Evolutionary conservation across 768 basidiomycete genomes (phyloP).

Genomic region (Jaapia argillacea): DNA sequence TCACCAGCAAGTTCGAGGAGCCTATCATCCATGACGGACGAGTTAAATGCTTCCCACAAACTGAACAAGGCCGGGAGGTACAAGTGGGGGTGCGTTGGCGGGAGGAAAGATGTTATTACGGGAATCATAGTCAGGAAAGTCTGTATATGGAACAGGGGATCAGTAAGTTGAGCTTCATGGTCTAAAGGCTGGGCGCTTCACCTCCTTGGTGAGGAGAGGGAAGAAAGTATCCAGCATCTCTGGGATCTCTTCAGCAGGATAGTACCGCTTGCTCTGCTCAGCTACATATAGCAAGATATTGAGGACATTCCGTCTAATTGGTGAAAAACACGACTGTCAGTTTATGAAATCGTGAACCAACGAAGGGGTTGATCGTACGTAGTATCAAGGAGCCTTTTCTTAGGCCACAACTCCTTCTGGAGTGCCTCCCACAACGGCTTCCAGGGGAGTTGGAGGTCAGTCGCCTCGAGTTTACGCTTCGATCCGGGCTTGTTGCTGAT

Average conservation of each 20-base stretch:
- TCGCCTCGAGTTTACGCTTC: conserved; percentile 54
- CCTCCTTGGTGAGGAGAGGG: conserved; percentile 62
- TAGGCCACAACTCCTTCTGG: conserved; percentile 68
- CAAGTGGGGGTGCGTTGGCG: conserved; percentile 49
- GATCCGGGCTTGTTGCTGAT: conserved; percentile 54
- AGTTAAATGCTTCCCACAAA: conserved; percentile 75
- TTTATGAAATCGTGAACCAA: conserved; percentile 1
- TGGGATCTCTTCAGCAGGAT: conserved; percentile 50
- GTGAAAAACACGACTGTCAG: conserved; percentile 2
- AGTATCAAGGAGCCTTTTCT: conserved; percentile 47
- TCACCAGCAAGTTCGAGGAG: conserved; percentile 62
- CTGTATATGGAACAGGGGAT: conserved; percentile 22
- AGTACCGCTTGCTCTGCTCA: conserved; percentile 65
- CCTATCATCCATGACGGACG: conserved; percentile 62
- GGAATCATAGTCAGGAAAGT: conserved; percentile 63
- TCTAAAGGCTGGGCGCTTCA: too few species aligned
- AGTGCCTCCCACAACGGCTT: conserved; percentile 64
- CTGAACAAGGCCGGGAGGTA: conserved; percentile 68
- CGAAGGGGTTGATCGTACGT: conserved; percentile 31
- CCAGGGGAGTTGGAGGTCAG: conserved; percentile 68
- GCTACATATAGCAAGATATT: conserved; percentile 70
- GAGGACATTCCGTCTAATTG: conserved; percentile 53
- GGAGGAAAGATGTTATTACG: conserved; percentile 70
- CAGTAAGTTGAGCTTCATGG: not conserved
- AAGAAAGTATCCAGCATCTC: conserved; percentile 65